Evolutionary conservation across 306 rosid genomes (phyloP).

Genomic region (Castanea crenata): DNA sequence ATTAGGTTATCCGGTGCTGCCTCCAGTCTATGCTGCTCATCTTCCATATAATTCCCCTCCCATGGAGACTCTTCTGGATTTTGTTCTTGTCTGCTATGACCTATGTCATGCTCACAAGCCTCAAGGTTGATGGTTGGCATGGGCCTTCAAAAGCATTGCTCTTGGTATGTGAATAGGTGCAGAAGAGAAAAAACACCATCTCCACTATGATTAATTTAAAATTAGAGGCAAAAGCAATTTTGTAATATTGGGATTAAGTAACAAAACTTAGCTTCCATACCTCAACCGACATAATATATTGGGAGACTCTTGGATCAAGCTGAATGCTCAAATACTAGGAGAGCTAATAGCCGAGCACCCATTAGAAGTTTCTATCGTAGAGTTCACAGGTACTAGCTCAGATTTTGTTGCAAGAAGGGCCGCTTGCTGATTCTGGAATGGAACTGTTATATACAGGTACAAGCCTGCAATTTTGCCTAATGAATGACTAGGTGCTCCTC

Average conservation of each 20-base stretch:
- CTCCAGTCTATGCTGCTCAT: conserved; percentile 84
- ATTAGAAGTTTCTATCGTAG: conserved; percentile 17
- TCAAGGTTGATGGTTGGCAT: conserved; percentile 85
- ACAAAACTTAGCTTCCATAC: conserved; percentile 18
- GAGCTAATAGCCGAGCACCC: conserved; percentile 12
- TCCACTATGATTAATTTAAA: conserved; percentile 59
- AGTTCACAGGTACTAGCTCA: conserved; percentile 36
- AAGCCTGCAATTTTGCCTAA: conserved; percentile 18
- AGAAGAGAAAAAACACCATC: conserved; percentile 73
- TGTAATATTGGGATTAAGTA: not conserved
- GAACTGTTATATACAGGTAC: conserved; percentile 9
- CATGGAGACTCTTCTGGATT: conserved; percentile 71
- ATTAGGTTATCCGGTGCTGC: conserved; percentile 91
- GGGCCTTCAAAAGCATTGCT: conserved; percentile 69
- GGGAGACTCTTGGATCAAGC: not conserved
- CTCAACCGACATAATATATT: conserved; percentile 7
- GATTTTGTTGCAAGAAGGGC: conserved; percentile 48
- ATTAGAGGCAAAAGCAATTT: conserved; percentile 11
- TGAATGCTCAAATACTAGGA: not conserved
- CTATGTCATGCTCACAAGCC: conserved; percentile 89
- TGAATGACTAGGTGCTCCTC: not conserved
- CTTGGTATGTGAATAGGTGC: conserved; percentile 87
- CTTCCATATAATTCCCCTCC: conserved; percentile 71
- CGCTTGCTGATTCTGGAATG: conserved; percentile 23
- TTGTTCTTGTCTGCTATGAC: conserved; percentile 55